phyloP scores from a whole-genome alignment of 2,329 filamentous ascomycete genomes.

The Fusarium solani-melongenae region DNA sequence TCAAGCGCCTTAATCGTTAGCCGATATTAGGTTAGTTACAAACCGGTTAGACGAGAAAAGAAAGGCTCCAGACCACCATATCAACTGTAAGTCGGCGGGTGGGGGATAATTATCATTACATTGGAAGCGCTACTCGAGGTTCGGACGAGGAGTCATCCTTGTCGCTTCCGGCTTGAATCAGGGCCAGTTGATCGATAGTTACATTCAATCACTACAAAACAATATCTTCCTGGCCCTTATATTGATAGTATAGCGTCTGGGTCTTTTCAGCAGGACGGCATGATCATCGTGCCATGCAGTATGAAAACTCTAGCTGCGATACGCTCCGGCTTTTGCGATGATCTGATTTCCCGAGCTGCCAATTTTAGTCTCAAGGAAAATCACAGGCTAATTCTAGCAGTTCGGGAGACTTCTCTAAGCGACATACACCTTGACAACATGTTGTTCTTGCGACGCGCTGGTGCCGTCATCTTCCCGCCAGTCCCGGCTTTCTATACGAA shows the following conservation, averaged over 20 bases:
- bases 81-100: not conserved
- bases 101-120: not conserved
- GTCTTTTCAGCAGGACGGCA: slow-evolving; percentile 20
- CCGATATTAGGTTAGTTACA: not conserved
- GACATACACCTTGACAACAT: slow-evolving; percentile 25
- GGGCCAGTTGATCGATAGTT: not conserved
- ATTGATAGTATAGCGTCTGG: slow-evolving; percentile 50
- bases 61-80: not conserved
- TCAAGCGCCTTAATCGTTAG: not conserved
- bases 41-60: not conserved
- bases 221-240: not conserved
- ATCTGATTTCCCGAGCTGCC: slow-evolving; percentile 14
- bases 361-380: slow-evolving; percentile 25
- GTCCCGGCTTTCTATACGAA: slow-evolving; percentile 22
- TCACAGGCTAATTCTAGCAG: not conserved
- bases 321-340: slow-evolving; percentile 9
- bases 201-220: not conserved
- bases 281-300: slow-evolving; percentile 25
- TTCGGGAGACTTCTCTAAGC: slow-evolving; percentile 14
- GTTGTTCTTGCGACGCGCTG: slow-evolving; percentile 11
- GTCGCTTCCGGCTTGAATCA: not conserved
- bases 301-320: slow-evolving; percentile 23
- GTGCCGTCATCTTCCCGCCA: slow-evolving; percentile 22
- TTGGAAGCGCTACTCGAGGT: not conserved
- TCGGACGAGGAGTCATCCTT: not conserved